Conservation (phyloP, 2,329 filamentous ascomycete species). For the Pseudocercospora vitis region DNA sequence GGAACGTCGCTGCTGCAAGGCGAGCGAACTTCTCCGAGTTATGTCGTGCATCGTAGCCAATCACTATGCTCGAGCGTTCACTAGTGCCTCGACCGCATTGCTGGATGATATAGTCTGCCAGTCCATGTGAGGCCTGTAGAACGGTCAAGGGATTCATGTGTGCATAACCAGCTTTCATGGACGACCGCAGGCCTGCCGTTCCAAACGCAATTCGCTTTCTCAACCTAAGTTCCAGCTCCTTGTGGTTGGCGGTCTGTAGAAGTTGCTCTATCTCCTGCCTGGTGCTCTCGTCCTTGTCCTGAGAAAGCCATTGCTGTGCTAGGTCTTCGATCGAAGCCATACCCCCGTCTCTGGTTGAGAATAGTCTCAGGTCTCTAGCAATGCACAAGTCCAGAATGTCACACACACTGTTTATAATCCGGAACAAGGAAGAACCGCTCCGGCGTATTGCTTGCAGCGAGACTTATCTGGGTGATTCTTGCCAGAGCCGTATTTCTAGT, state of each 20-base stretch:
- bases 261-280: conserved; percentile 56
- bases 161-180: conserved; percentile 65
- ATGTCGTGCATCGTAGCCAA: conserved; percentile 63
- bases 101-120: conserved; percentile 59
- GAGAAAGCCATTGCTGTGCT: conserved; percentile 58
- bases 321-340: conserved; percentile 35
- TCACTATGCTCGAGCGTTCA: conserved; percentile 54
- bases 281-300: conserved; percentile 57
- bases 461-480: conserved; percentile 5
- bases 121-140: conserved; percentile 61
- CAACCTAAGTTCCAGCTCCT: conserved; percentile 55
- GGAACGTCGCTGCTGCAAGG: conserved; percentile 60
- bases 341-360: too few species aligned
- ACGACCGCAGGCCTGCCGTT: conserved; percentile 62
- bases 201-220: conserved; percentile 60
- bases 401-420: background rate
- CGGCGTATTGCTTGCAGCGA: background rate
- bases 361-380: too few species aligned
- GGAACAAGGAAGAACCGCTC: background rate
- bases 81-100: conserved; percentile 36
- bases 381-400: too few species aligned
- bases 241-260: conserved; percentile 44
- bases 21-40: conserved; percentile 63
- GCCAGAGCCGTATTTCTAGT: background rate
- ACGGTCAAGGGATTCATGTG: conserved; percentile 42